Percentiles rank a stretch among this genome's conserved stretches.
These are phyloP conservation scores for Zopfia rhizophila DNA, from an alignment of 2,329 filamentous ascomycete genomes.

Conservation along the genomic window DNA sequence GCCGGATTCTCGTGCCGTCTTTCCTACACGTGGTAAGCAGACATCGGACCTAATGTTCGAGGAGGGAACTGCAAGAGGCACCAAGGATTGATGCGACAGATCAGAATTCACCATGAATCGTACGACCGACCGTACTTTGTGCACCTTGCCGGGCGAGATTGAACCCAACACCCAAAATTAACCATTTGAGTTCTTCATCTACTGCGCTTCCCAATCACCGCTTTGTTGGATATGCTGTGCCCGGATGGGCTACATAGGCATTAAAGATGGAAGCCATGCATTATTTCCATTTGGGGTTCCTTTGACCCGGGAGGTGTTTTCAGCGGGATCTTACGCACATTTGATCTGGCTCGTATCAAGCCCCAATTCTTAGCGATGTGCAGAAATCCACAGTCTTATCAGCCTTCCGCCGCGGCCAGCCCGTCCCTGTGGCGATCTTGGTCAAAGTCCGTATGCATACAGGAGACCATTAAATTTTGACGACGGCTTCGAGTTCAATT, in stretches of 20 bases:
- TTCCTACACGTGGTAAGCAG: slow-evolving; percentile 18
- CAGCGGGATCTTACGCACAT: slow-evolving; percentile 17
- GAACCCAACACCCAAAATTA: slow-evolving; percentile 27
- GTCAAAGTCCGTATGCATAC: slow-evolving; percentile 14
- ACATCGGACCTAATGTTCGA: slow-evolving; percentile 10
- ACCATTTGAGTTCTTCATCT: slow-evolving; percentile 17
- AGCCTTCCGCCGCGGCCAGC: slow-evolving; percentile 14
- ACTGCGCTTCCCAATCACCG: slow-evolving; percentile 17
- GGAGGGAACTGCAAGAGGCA: background rate
- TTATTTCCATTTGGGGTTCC: slow-evolving; percentile 18
- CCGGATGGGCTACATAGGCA: slow-evolving; percentile 11
- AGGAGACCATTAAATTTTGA: slow-evolving; percentile 15
- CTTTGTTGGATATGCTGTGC: slow-evolving; percentile 14
- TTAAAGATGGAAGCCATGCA: slow-evolving; percentile 12
- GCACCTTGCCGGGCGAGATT: slow-evolving; percentile 11
- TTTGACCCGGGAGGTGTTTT: slow-evolving; percentile 24
- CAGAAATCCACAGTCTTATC: slow-evolving; percentile 18
- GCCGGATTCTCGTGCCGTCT: slow-evolving; percentile 23
- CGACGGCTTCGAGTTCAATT: slow-evolving; percentile 16
- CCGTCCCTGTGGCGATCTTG: slow-evolving; percentile 26
- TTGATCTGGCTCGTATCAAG: slow-evolving; percentile 21
- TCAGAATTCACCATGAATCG: slow-evolving; percentile 13
- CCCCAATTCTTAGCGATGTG: slow-evolving; percentile 14
- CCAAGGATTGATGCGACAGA: slow-evolving; percentile 1
- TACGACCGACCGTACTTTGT: slow-evolving; percentile 17